These are phyloP conservation scores for Lentinula sp. DNA, from an alignment of 768 basidiomycete species.

Conservation along the genomic window DNA sequence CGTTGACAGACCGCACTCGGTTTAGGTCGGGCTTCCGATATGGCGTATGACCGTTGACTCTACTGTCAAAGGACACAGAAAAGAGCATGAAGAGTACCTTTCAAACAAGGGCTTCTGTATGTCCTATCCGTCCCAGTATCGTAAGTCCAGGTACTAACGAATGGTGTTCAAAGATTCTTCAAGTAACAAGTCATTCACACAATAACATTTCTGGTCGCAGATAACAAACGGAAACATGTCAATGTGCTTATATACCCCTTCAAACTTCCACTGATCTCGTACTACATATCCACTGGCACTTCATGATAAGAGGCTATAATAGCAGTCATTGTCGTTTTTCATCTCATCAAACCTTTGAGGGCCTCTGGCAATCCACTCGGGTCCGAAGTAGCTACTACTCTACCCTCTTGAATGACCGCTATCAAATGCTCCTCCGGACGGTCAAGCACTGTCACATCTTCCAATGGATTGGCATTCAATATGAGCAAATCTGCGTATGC, in stretches of 20 bases:
- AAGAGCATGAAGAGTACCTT: slow-evolving; percentile 43
- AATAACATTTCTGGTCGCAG: background rate
- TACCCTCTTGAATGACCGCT: slow-evolving; percentile 30
- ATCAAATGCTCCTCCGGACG: slow-evolving; percentile 30
- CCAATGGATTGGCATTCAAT: slow-evolving; percentile 32
- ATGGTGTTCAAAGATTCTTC: background rate
- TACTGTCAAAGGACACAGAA: slow-evolving; percentile 36
- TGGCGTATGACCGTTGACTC: slow-evolving; percentile 48
- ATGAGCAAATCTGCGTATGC: slow-evolving; percentile 35
- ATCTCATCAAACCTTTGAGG: background rate
- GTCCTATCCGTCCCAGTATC: background rate
- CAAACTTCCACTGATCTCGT: background rate
- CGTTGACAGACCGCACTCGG: background rate
- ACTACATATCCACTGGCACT: background rate
- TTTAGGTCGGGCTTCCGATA: slow-evolving; percentile 44
- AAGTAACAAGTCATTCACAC: background rate
- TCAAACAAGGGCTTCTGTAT: slow-evolving; percentile 31
- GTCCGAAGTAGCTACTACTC: slow-evolving; percentile 14
- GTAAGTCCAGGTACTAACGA: background rate
- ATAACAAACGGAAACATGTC: background rate
- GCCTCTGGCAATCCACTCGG: background rate
- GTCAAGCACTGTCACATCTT: slow-evolving; percentile 35
- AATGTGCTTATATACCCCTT: background rate
- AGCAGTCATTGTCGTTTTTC: background rate
- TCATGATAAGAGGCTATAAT: background rate